Evolutionary conservation across 2,329 filamentous ascomycete species (phyloP), one percentile per base, ranked within the genome.

Genomic region (Trichoderma arundinaceum): DNA sequence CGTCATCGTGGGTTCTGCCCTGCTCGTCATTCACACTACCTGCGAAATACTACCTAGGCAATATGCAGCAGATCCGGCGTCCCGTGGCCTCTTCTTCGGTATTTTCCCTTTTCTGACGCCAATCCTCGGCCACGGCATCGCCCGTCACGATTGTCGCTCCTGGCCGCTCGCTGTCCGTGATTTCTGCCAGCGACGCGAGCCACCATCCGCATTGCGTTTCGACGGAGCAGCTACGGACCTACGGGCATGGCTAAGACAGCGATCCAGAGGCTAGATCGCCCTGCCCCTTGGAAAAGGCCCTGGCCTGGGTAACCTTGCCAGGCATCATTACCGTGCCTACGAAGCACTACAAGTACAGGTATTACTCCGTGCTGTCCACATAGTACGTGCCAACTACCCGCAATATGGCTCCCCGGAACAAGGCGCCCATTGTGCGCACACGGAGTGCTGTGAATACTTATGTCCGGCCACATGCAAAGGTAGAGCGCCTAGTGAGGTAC

Each of bases 241-340:
- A 60, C 57, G 57, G 57, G 43, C 17, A 33, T 48, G 53, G 28
- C 59, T 28, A 35, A 53, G 48, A 43, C 48, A 43, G 59, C 59
- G 59, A 62, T 62, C 59, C 59, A 62, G 48, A 52, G 48, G 59
- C 59, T 53, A 53, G 59, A 62, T 62, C 59, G 46, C 59, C 59
- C 39, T 44, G 13, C 33, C 57, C 57, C 57, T 48, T 60, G 44
- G 41, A 48, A 60, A 15, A 10, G 22, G n/a, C 38, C 22, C 39
- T 33, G 41, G 35, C 52, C 28, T 39, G 44, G 22, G 22, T 28
- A 28, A 28, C 22, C 22, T 28, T 28, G 22, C 22, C 22, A 28
- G 22, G 22, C 22, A 28, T 28, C 19, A 51, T 39, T 41, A 52
- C 58, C 46, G 44, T 44, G 51, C 15, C 33, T 28, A 28, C 22